Conservation (phyloP, 2,329 filamentous ascomycete species). For the Penicillium sp. region DNA sequence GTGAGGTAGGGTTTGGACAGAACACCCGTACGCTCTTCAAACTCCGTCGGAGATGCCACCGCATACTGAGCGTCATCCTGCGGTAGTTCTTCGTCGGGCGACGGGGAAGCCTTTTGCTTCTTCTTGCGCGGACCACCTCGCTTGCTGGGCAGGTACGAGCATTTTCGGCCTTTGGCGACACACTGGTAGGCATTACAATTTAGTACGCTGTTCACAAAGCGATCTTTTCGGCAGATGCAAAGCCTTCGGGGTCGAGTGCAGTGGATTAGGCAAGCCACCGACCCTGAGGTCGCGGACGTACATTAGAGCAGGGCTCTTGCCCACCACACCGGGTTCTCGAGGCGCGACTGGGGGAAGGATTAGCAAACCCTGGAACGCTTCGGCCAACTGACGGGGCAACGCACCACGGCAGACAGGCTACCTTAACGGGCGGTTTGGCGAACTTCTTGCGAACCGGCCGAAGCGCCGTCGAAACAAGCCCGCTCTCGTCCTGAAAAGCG, state of each 20-base stretch:
- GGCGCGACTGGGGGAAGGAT: constrained; percentile 33
- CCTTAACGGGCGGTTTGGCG: constrained; percentile 46
- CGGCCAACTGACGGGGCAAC: constrained; percentile 15
- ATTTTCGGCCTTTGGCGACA: constrained; percentile 40
- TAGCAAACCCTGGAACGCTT: constrained; percentile 6
- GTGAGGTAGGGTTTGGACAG: constrained; percentile 1
- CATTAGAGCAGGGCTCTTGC: constrained; percentile 45
- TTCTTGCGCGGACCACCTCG: constrained; percentile 45
- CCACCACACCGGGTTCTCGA: constrained; percentile 46
- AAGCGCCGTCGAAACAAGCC: constrained; percentile 24
- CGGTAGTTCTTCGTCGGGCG: constrained; percentile 19
- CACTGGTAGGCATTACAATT: too few species aligned
- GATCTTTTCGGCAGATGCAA: too few species aligned
- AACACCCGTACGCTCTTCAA: constrained; percentile 34
- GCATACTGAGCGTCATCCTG: constrained; percentile 24
- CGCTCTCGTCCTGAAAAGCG: constrained; percentile 22
- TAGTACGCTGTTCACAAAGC: too few species aligned
- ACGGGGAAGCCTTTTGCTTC: constrained; percentile 29
- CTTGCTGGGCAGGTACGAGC: constrained; percentile 45
- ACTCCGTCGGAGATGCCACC: constrained; percentile 24
- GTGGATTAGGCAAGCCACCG: too few species aligned
- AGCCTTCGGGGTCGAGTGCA: constrained; percentile 1
- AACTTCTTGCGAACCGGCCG: constrained; percentile 43
- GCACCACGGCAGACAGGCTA: constrained; percentile 46
- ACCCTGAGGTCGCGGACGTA: constrained; percentile 36